Conservation (phyloP, 495 filamentous ascomycete genomes). For the Podospora anserina region DNA sequence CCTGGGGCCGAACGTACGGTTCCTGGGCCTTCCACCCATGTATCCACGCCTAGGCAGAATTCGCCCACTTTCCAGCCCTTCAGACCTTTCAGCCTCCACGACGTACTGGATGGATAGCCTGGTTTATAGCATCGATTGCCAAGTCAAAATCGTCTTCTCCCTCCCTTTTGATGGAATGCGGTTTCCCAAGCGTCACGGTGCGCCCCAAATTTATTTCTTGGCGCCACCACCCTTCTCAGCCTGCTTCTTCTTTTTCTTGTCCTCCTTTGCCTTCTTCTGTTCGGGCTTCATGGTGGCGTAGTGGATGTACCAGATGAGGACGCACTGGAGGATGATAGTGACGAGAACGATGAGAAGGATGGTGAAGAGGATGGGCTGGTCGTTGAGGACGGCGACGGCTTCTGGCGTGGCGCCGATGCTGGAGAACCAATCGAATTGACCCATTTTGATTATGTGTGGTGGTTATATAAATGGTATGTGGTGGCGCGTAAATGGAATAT, state of each 20-base stretch:
- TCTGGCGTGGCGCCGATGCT: conserved; percentile 47
- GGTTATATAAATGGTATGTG: background rate
- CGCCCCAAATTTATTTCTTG: conserved; percentile 13
- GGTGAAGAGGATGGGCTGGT: conserved; percentile 52
- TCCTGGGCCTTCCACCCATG: background rate
- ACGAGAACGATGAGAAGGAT: conserved; percentile 48
- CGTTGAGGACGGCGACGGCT: conserved; percentile 51
- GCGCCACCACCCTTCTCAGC: conserved; percentile 35
- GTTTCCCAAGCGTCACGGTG: background rate
- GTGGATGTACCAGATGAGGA: conserved; percentile 51
- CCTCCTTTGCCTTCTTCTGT: conserved; percentile 47
- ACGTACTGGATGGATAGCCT: background rate
- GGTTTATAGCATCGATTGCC: background rate
- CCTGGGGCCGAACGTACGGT: background rate
- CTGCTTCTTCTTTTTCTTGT: conserved; percentile 42
- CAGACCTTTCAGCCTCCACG: background rate
- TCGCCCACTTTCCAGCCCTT: background rate
- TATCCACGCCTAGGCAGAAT: background rate
- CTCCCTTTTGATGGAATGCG: background rate
- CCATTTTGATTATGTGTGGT: conserved; percentile 26
- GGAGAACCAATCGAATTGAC: conserved; percentile 49
- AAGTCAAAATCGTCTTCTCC: background rate
- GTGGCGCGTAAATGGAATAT: background rate
- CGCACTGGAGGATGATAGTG: conserved; percentile 39
- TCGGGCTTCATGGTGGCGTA: conserved; percentile 50